These are phyloP conservation scores for Groenewaldozyma sp. DNA, from an alignment of 1,139 yeast species.

Conservation along the genomic window DNA sequence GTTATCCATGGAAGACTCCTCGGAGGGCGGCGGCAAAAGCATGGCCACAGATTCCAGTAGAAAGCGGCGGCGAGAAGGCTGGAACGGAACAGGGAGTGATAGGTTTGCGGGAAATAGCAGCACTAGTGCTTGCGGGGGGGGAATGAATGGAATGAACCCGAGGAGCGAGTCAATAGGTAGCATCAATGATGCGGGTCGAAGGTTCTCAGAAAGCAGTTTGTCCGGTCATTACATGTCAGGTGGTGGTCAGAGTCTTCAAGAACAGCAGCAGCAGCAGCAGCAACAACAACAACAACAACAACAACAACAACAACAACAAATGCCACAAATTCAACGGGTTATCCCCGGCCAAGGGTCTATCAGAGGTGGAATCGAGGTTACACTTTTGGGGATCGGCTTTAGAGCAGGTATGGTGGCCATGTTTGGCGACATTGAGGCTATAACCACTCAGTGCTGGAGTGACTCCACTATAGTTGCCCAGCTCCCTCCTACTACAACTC, in stretches of 20 bases:
- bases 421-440: constrained; percentile 75
- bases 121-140: too few relatives aligned
- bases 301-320: constrained; percentile 1
- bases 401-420: constrained; percentile 72
- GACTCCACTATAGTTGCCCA: constrained; percentile 89
- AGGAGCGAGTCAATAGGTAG: background rate
- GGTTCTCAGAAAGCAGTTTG: too few relatives aligned
- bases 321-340: constrained; percentile 51
- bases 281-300: constrained; percentile 6
- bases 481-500: constrained; percentile 77
- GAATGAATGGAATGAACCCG: background rate
- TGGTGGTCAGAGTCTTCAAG: constrained; percentile 5
- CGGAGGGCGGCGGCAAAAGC: constrained; percentile 16
- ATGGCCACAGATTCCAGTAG: constrained; percentile 8
- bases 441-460: constrained; percentile 94
- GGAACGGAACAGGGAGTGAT: constrained; percentile 17
- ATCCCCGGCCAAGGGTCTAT: constrained; percentile 94
- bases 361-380: constrained; percentile 92
- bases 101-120: constrained; percentile 5
- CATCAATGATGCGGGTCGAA: background rate
- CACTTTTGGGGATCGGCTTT: constrained; percentile 79
- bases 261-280: constrained; percentile 6
- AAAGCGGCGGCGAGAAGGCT: constrained; percentile 20
- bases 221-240: constrained; percentile 8
- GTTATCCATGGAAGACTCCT: constrained; percentile 21